phyloP scores from a whole-genome alignment of 139 green algal genomes.

The Coelastrella sp. region DNA sequence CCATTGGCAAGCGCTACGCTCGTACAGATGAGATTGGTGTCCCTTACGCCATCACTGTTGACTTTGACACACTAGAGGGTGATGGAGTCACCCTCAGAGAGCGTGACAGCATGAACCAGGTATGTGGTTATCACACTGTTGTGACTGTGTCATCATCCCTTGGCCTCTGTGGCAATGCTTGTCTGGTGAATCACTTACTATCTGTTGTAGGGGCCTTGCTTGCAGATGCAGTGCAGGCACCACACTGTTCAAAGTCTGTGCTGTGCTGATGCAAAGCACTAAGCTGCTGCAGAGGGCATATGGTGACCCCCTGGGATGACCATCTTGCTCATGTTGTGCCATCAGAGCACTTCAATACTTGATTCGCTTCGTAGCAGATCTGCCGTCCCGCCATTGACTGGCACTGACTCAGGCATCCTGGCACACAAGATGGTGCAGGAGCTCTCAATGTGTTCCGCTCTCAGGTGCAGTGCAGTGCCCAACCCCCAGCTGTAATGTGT shows the following conservation, averaged over 20 bases:
- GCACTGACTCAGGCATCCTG: too few relatives aligned
- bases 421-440: neutral
- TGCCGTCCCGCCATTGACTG: too few relatives aligned
- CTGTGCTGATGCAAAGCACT: too few relatives aligned
- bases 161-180: neutral
- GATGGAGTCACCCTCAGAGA: constrained; percentile 92
- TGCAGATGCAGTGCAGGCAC: too few relatives aligned
- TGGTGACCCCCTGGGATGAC: too few relatives aligned
- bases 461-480: neutral
- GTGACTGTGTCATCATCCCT: neutral
- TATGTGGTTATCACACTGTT: constrained; percentile 31
- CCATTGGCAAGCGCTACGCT: constrained; percentile 95
- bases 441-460: neutral
- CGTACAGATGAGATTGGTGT: constrained; percentile 96
- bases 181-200: neutral
- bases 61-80: constrained; percentile 81
- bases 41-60: constrained; percentile 97
- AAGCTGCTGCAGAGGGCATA: too few relatives aligned
- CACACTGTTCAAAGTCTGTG: too few relatives aligned
- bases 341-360: too few relatives aligned
- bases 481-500: neutral
- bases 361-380: too few relatives aligned
- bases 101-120: constrained; percentile 90
- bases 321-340: too few relatives aligned
- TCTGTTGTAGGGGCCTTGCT: neutral